phyloP scores from a whole-genome alignment of 2,329 filamentous ascomycete species.

The Colletotrichum eleusines region DNA sequence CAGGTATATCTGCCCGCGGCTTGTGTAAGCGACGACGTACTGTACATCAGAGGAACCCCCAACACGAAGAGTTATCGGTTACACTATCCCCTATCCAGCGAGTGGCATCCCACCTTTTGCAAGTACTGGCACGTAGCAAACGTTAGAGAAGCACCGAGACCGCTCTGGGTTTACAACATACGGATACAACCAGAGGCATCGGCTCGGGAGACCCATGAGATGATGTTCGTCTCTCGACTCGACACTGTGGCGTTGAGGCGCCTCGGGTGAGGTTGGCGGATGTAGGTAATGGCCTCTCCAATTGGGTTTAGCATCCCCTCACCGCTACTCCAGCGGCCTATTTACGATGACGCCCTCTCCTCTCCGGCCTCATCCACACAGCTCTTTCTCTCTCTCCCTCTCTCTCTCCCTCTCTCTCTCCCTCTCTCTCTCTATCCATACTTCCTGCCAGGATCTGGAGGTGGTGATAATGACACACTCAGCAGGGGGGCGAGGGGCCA shows the following conservation, averaged over 20 bases:
- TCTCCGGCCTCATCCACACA: background rate
- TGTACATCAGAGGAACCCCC: background rate
- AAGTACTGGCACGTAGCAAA: background rate
- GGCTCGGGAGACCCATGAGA: conserved; percentile 2
- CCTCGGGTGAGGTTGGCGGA: conserved; percentile 35
- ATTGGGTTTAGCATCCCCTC: conserved; percentile 42
- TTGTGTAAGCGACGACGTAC: conserved; percentile 1
- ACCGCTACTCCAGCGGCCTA: conserved; percentile 44
- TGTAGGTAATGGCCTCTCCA: conserved; percentile 36
- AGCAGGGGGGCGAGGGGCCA: background rate
- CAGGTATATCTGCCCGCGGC: background rate
- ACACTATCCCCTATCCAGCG: background rate
- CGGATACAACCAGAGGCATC: background rate
- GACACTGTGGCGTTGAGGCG: conserved; percentile 41
- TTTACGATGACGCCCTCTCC: conserved; percentile 44
- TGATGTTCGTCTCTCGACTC: conserved; percentile 26
- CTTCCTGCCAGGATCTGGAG: conserved; percentile 17
- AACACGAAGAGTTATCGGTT: background rate
- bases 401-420: too few species aligned
- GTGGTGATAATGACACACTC: conserved; percentile 10
- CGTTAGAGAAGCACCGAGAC: conserved; percentile 26
- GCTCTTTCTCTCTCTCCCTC: background rate
- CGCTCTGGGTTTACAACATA: conserved; percentile 10
- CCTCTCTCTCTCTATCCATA: background rate
- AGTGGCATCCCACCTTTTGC: background rate